phyloP scores from a whole-genome alignment of 495 filamentous ascomycete genomes.

The Penicillium dipodomyicola region DNA sequence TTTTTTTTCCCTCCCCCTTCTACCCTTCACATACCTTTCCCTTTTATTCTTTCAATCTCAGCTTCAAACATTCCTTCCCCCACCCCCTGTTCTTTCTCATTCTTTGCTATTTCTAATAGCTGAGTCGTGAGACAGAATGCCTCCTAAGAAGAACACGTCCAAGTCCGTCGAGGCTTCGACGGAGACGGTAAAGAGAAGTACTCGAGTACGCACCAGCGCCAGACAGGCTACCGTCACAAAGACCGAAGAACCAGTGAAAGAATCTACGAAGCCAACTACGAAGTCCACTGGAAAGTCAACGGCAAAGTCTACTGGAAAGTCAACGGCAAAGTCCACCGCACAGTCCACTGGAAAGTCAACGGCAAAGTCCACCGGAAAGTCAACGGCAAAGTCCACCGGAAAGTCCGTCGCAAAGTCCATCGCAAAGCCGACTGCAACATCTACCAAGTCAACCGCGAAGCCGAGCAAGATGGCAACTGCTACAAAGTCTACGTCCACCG shows the following conservation, averaged over 20 bases:
- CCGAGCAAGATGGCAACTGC: slow-evolving; percentile 14
- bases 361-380: slow-evolving; percentile 14
- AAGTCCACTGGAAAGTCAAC: background rate
- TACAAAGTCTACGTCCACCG: slow-evolving; percentile 17
- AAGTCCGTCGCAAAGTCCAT: slow-evolving; percentile 7
- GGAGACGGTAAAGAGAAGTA: background rate
- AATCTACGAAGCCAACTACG: background rate
- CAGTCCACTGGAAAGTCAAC: background rate
- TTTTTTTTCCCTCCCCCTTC: slow-evolving; percentile 9
- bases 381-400: background rate
- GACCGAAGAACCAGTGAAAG: background rate
- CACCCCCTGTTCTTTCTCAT: slow-evolving; percentile 6
- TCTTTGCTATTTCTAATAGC: slow-evolving; percentile 6
- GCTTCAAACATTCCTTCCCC: slow-evolving; percentile 13
- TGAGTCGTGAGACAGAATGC: slow-evolving; percentile 27
- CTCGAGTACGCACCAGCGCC: slow-evolving; percentile 2
- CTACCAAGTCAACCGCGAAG: slow-evolving; percentile 7
- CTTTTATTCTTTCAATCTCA: slow-evolving; percentile 14
- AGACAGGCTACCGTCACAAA: slow-evolving; percentile 10
- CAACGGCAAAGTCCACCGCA: background rate
- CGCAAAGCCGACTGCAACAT: slow-evolving; percentile 11
- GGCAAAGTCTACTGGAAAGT: slow-evolving; percentile 14
- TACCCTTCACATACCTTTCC: slow-evolving; percentile 8
- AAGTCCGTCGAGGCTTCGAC: slow-evolving; percentile 16
- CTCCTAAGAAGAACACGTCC: slow-evolving; percentile 33